These are phyloP conservation scores for Xerocomellus chrysenteron DNA, from an alignment of 768 basidiomycete species.

Conservation along the genomic window DNA sequence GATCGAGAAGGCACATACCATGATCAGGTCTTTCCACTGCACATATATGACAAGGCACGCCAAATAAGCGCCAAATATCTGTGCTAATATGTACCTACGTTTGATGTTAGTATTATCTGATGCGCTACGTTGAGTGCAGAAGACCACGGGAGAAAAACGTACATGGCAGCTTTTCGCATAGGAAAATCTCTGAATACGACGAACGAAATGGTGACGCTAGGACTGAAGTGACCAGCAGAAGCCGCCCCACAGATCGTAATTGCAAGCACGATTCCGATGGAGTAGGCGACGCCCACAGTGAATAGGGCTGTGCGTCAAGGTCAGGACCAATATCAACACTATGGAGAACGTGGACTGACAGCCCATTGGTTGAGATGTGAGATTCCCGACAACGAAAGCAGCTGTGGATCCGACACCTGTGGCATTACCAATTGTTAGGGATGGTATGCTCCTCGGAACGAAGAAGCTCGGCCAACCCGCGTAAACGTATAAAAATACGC, in stretches of 20 bases:
- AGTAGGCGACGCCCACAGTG: conserved; percentile 59
- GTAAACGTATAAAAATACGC: conserved; percentile 61
- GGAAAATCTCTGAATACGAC: conserved; percentile 58
- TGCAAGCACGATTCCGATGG: conserved; percentile 59
- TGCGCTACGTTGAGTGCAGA: background rate
- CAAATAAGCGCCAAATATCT: conserved; percentile 64
- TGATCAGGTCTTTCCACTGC: conserved; percentile 57
- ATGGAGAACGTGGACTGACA: conserved; percentile 40
- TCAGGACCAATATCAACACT: background rate
- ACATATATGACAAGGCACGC: conserved; percentile 60
- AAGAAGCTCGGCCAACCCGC: conserved; percentile 36
- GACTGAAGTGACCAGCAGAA: conserved; percentile 67
- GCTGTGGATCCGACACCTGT: conserved; percentile 57
- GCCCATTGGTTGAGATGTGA: conserved; percentile 43
- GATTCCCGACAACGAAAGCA: conserved; percentile 47
- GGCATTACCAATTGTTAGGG: background rate
- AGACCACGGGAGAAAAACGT: conserved; percentile 16
- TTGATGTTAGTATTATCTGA: conserved; percentile 10
- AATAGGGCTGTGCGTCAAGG: conserved; percentile 42
- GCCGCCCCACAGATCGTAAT: conserved; percentile 49
- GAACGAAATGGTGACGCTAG: conserved; percentile 55
- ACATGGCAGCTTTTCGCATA: conserved; percentile 50
- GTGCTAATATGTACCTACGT: conserved; percentile 62
- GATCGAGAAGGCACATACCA: conserved; percentile 46
- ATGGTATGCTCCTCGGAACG: background rate